These are phyloP conservation scores for Anthracocystis walkeri DNA, from an alignment of 1,284 basidiomycete species.

Conservation along the genomic window DNA sequence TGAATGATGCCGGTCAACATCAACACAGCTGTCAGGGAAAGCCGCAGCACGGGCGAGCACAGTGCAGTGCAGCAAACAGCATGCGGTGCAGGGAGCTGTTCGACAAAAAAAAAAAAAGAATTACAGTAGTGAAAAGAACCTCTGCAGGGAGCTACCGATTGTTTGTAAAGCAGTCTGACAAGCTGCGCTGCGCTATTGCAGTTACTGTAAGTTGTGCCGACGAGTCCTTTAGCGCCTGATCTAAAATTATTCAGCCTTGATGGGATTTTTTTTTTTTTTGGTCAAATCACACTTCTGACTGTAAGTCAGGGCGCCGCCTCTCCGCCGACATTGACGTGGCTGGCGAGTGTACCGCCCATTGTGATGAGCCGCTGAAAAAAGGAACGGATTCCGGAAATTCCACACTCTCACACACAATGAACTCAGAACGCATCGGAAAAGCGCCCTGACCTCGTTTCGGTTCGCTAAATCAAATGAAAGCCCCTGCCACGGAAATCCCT, in stretches of 20 bases:
- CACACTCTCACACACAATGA: not conserved
- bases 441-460: not conserved
- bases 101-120: too few relatives aligned
- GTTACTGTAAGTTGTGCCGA: not conserved
- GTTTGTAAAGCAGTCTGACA: too few relatives aligned
- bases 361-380: slow-evolving; percentile 4
- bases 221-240: not conserved
- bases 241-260: not conserved
- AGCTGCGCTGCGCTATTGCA: too few relatives aligned
- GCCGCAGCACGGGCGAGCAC: not conserved
- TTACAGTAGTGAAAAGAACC: too few relatives aligned
- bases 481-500: slow-evolving; percentile 10
- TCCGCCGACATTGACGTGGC: slow-evolving; percentile 1
- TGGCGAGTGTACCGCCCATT: not conserved
- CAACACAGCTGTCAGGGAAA: not conserved
- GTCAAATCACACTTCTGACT: not conserved
- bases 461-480: slow-evolving; percentile 2
- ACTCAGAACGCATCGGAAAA: slow-evolving; percentile 1
- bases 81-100: too few relatives aligned
- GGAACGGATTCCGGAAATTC: slow-evolving; percentile 3
- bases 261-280: not conserved
- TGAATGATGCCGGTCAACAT: not conserved
- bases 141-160: too few relatives aligned
- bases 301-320: not conserved
- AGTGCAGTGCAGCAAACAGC: not conserved